Evolutionary conservation across 1,139 yeast genomes (phyloP), one percentile per base, ranked within the genome.

Genomic region (Yamadazyma sp.): DNA sequence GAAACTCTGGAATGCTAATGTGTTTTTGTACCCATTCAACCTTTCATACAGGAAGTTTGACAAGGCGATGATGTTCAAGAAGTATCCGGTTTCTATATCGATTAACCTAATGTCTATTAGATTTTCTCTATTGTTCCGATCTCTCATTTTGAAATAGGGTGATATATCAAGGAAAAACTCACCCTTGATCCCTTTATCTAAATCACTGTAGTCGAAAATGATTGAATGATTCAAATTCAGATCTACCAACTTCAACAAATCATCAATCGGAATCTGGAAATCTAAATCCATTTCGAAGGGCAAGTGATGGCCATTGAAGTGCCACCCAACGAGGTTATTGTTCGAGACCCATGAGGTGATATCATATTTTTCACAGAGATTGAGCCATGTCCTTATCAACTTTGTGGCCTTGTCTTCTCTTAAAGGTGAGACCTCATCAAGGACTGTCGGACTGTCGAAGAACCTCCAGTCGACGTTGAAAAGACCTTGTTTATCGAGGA

Each of bases 51-150:
- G 45, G 31, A 50, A 50, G 2, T 43, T 44, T 12, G 77, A 66
- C 34, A 79, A 55, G 0, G 77, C 83, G 2, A 81, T 75, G 24
- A 79, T 72, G 58, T 87, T 95, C 39, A 87, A 73, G 55, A 81
- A 87, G 38, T 81, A 58, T 1, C 95, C 96, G 7, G 87, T 76
- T 45, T 82, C 84, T 7, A 81, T 65, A 58, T 87, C 95, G 44
- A 87, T 78, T 50, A 87, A 83, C 43, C 95, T 70, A 0, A 91
- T 94, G 63, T 87, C 96, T 43, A 87, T 83, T 42, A 83, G 77
- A 56, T 87, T 87, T 31, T 57, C 59, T 3, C 69, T 70, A 43
- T 66, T 67, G 17, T 66, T 69, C 39, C 61, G 55, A 22, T 51
- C 59, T 40, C 76, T 54, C 38, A 59, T 55, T 15, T 63, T 57